Conservation (phyloP, 2,329 filamentous ascomycete species). For the Rutstroemia sydowiana region DNA sequence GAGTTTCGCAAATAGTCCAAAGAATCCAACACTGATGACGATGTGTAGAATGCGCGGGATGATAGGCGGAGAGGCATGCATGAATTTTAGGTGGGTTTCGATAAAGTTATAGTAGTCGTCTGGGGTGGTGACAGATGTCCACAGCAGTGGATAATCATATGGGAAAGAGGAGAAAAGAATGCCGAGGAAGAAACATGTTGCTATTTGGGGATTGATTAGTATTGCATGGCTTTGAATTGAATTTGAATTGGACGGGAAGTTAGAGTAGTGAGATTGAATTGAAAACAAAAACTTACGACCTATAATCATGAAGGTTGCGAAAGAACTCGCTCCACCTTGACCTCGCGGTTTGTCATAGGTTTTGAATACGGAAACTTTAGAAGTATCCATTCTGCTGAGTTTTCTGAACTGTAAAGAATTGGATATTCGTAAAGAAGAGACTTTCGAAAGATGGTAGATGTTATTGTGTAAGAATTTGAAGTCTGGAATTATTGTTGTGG, state of each 20-base stretch:
- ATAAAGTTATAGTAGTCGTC: conserved; percentile 72
- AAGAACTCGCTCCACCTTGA: conserved; percentile 52
- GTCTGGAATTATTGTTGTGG: neutral
- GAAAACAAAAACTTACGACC: conserved; percentile 57
- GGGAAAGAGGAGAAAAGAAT: conserved; percentile 66
- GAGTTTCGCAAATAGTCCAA: conserved; percentile 88
- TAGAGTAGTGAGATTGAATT: neutral
- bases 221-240: neutral
- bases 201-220: conserved; percentile 34
- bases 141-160: conserved; percentile 87
- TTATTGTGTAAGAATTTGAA: too few species aligned
- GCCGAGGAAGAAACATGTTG: conserved; percentile 94
- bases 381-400: conserved; percentile 23
- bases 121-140: conserved; percentile 59
- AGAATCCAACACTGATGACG: conserved; percentile 77
- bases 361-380: conserved; percentile 28
- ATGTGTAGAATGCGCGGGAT: conserved; percentile 93
- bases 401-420: neutral
- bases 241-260: neutral
- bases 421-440: neutral
- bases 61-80: conserved; percentile 84
- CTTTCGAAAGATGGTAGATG: neutral
- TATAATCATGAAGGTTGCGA: conserved; percentile 95
- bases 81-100: conserved; percentile 82
- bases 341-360: conserved; percentile 30